Base-by-base conservation (phyloP, 164 flowering plant genomes). In the Houttuynia cordata region DNA sequence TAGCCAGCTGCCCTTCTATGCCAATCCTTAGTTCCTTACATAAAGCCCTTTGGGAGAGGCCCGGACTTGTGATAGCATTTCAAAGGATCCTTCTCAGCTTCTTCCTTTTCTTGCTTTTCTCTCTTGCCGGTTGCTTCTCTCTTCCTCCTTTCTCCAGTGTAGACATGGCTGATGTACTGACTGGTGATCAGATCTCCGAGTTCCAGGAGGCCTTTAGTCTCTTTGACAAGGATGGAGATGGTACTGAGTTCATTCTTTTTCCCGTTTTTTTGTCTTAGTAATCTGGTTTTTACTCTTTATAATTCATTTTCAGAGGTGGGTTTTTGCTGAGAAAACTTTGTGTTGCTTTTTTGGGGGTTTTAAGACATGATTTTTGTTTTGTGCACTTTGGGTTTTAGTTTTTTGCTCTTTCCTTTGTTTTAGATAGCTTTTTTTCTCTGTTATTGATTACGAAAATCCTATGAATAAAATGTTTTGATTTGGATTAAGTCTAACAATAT, bases 141-240 rank as follows among this genome's bases (percentile, higher is more conserved):
- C 7, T 40, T 7, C 34, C 41, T 17, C 12, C 50, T 40, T 39
- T 23, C 18, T 17, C 13, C 24, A 23, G 24, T 55, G n/a, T 19
- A 25, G 53, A 15, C 61, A 85, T 83, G 88, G 83, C 73, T 50
- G 81, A 75, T 41, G 61, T 74, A 22, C 75, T 84, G 68, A 80
- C 72, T 40, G 71, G 73, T 37, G 86, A 87, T 10, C 88, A 80
- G 76, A 71, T 82, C 68, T 62, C 73, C 15, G 87, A 85, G 77
- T 80, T 87, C 62, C 74, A 70, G 57, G 88, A 81, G 73, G 91
- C 91, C 19, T 85, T 87, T 63, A 66, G 81, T 67, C 72, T 85
- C 17, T 85, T 87, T 59, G 95, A 85, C 64, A 83, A 76, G 47
- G 87, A 84, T 68, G 91, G 91, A 41, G 91, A 87, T 74, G 90